Conservation (phyloP, 169 alveolate genomes). For the Plasmodium knowlesi region DNA sequence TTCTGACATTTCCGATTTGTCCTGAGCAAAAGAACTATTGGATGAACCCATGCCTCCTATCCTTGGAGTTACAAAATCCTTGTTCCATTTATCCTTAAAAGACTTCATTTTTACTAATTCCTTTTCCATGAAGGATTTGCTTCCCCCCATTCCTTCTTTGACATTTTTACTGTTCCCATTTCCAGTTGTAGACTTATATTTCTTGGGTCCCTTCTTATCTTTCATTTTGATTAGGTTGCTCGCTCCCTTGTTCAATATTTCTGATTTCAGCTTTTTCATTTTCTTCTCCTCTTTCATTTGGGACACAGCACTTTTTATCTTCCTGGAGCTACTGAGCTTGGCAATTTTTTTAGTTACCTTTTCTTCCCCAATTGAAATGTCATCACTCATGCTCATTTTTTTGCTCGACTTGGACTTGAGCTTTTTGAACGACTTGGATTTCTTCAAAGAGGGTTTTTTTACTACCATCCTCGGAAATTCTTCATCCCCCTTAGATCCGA, state of each 20-base stretch:
- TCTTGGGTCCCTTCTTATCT: constrained; percentile 41
- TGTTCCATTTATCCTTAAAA: constrained; percentile 49
- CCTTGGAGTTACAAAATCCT: constrained; percentile 52
- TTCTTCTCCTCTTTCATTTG: constrained; percentile 40
- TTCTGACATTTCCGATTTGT: background rate
- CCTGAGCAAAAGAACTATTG: background rate
- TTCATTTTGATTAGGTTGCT: constrained; percentile 23
- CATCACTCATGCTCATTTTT: constrained; percentile 36
- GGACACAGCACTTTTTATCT: constrained; percentile 31
- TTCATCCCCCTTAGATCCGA: background rate
- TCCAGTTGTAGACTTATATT: background rate
- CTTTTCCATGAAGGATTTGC: background rate
- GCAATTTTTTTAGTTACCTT: constrained; percentile 27
- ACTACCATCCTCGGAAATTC: constrained; percentile 2
- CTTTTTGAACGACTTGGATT: constrained; percentile 41
- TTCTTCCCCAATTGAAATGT: constrained; percentile 21
- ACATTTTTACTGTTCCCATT: background rate
- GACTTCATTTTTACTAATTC: constrained; percentile 24
- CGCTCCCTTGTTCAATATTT: background rate
- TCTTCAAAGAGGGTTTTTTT: constrained; percentile 17
- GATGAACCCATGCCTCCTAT: constrained; percentile 27
- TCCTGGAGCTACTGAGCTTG: constrained; percentile 17
- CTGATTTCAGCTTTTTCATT: constrained; percentile 37
- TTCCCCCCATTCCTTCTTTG: constrained; percentile 7
- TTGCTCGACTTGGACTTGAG: constrained; percentile 39